Base-by-base conservation (phyloP, 805 yeast species). In the Lipomyces yamanashiensis region DNA sequence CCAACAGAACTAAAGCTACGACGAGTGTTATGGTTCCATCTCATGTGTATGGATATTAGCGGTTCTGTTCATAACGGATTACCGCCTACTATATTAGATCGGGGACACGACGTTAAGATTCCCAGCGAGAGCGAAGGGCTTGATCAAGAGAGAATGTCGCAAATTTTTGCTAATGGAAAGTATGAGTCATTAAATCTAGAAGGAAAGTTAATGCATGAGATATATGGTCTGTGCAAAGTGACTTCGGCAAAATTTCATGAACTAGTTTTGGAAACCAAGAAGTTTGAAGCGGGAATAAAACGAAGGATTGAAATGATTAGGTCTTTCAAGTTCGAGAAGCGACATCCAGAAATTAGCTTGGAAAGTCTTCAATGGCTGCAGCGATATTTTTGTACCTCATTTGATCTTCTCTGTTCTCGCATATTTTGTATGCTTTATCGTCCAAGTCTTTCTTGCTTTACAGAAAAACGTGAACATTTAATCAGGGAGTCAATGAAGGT, bases 51-150 rank as follows among this genome's bases (percentile, higher is more conserved):
- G 57, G 67, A 64, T 44, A 58, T 54, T 12, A 61, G 36, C 8
- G 67, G 66, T 2, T 57, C 67, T 8, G 41, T 62, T 3, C n/a
- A 44, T n/a, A 51, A 54, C 17, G 67, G 67, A 17, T 49, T 64
- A 21, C 67, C 67, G 4, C 54, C 67, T 2, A 44, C 62, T 2
- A 36, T 61, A 3, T 39, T 33, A 21, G 21, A 51, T 1, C 44
- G 34, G 8, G 45, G 52, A 13, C 49, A 54, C 34, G 67, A 64
- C 21, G 67, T 64, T 15, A 33, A 56, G 33, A 7, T 64, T 8
- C 67, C 67, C 13, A 45, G 54, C 17, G 65, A 58, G 36, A 48
- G 23, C 13, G 28, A 37, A 6, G 61, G 57, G 5, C 37, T 41
- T 10, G 66, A 61, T 15, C 62, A 61, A 37, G 67, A 64, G 10